phyloP scores from a whole-genome alignment of 441 rosid genomes.

The Manihot esculenta region DNA sequence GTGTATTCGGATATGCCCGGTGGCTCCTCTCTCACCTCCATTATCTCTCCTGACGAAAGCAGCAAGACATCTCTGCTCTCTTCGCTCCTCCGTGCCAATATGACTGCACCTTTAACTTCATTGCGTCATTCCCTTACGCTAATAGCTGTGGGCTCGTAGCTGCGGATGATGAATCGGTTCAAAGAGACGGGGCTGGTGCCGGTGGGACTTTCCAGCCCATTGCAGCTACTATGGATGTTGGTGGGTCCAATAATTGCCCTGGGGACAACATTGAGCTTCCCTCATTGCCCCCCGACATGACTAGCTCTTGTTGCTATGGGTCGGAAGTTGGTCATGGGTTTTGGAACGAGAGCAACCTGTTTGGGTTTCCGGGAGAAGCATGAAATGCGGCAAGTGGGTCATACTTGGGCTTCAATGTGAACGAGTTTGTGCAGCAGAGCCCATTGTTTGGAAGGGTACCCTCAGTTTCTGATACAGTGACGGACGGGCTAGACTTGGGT shows the following conservation, averaged over 20 bases:
- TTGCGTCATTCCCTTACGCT: neutral
- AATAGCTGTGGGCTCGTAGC: neutral
- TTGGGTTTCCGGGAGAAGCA: conserved; percentile 24
- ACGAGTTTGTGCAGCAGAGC: conserved; percentile 30
- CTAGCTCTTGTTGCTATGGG: conserved; percentile 35
- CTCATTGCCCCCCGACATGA: conserved; percentile 71
- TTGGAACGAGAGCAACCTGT: conserved; percentile 36
- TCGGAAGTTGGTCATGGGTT: conserved; percentile 33
- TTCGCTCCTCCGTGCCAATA: conserved; percentile 31
- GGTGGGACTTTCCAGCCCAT: conserved; percentile 35
- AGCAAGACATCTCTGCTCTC: conserved; percentile 43
- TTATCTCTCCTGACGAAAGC: conserved; percentile 74
- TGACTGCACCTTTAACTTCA: conserved; percentile 20
- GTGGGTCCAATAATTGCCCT: conserved; percentile 8
- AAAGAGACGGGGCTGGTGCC: neutral
- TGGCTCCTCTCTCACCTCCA: conserved; percentile 76
- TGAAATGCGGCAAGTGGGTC: conserved; percentile 17
- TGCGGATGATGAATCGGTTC: neutral
- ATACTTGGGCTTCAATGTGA: conserved; percentile 26
- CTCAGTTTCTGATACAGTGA: neutral
- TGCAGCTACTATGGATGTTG: conserved; percentile 16
- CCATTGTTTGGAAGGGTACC: conserved; percentile 22
- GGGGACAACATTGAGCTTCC: conserved; percentile 55
- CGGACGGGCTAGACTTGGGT: conserved; percentile 38
- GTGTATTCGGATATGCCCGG: conserved; percentile 80